These are phyloP conservation scores for Vitis cinerea DNA, from an alignment of 164 flowering plant genomes.

Conservation along the genomic window DNA sequence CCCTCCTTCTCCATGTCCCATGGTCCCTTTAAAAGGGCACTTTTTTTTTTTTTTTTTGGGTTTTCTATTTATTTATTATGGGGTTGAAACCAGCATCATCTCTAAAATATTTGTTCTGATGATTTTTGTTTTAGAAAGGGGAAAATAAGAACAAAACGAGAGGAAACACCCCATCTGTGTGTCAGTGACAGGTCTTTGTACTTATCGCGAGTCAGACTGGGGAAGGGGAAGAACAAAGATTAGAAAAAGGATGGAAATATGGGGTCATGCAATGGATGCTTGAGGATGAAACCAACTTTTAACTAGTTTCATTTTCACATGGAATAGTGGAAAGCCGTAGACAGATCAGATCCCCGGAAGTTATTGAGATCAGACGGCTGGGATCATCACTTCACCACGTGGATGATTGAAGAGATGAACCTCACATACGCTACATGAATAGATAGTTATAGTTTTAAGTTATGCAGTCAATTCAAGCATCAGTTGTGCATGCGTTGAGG, in stretches of 20 bases:
- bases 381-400: background rate
- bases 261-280: background rate
- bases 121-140: background rate
- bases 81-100: background rate
- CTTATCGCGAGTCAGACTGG: no score
- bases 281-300: background rate
- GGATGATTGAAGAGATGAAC: background rate
- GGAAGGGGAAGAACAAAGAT: no score
- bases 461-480: no score
- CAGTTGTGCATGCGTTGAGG: no score
- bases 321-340: background rate
- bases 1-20: constrained; percentile 3
- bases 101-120: background rate
- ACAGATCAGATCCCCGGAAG: background rate
- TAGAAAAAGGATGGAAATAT: no score
- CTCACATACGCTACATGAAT: background rate
- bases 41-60: background rate
- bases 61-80: no score
- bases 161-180: background rate
- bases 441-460: no score
- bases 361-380: background rate
- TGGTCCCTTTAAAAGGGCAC: background rate
- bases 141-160: background rate
- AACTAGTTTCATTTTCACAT: background rate
- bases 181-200: background rate